These are phyloP conservation scores for Nicotiana attenuata DNA, from an alignment of 257 asterid species.

Conservation along the genomic window DNA sequence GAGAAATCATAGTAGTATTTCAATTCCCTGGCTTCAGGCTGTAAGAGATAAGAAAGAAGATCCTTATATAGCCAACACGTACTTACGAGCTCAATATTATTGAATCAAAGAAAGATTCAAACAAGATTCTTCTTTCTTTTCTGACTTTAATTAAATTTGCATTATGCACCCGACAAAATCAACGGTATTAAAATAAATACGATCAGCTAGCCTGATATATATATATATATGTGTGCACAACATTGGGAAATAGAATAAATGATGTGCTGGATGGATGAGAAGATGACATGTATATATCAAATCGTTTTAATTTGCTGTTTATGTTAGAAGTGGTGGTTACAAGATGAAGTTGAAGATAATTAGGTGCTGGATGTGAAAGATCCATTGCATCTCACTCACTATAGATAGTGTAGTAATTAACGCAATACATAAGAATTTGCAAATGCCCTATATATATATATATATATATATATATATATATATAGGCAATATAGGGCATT, in stretches of 20 bases:
- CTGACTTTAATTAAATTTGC: background rate
- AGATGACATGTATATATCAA: background rate
- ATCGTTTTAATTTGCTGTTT: background rate
- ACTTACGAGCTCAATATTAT: background rate
- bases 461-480: no score
- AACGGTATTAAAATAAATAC: background rate
- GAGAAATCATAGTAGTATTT: background rate
- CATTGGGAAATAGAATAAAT: background rate
- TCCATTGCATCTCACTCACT: constrained; percentile 5
- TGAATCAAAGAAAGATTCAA: constrained; percentile 10
- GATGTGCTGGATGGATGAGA: background rate
- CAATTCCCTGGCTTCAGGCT: background rate
- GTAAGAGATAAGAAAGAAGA: constrained; percentile 8
- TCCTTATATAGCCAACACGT: background rate
- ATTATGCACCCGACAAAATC: background rate
- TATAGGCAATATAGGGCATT: no score
- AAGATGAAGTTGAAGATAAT: background rate
- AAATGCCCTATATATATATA: no score
- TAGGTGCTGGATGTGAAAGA: constrained; percentile 3
- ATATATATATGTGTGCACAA: background rate
- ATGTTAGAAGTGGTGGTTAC: background rate
- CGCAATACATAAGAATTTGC: background rate
- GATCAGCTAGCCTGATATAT: background rate
- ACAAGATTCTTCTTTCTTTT: constrained; percentile 4
- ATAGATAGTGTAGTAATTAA: background rate